Base-by-base conservation (phyloP, 2,329 filamentous ascomycete genomes). In the Acephala macrosclerotiorum region DNA sequence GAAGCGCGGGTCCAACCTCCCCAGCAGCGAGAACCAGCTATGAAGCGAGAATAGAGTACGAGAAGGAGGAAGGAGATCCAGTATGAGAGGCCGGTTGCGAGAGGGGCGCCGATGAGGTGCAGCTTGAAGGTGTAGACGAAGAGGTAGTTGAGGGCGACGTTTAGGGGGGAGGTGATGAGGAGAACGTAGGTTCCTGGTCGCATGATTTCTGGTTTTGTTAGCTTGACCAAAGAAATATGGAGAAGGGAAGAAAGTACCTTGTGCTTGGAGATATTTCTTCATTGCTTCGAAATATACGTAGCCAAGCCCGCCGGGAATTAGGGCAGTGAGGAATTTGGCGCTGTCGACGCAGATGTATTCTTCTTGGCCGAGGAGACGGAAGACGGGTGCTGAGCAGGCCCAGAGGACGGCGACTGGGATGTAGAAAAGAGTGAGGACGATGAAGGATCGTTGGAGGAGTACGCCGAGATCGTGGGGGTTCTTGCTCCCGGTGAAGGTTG, bases 201-300 rank as follows among this genome's bases (percentile, higher is more conserved):
- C 79, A 96, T 96, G n/a, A 96, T 87, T 33, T 77, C 81, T 78
- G 67, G 25, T 16, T n/a, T 2, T 45, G 45, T 70, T 59, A 70
- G 61, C 26, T 22, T 26, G 16, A 16, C 22, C 8, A 26, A 83
- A 6, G 84, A 83, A 73, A 85, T 83, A n/a, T 87, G 77, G n/a
- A 67, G 83, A 86, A 71, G 86, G 47, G 22, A 49, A 20, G 4
- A 1, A 87, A 76, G 87, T 87, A 85, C 92, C 92, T 79, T 97
- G 94, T 0, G 94, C 94, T 78, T 97, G 94, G 0, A 96, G 84
- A 71, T 90, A 97, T 72, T 95, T 92, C 80, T 97, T 97, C 75
- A 94, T 87, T 6, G 88, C 84, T 78, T 96, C 93, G 66, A 97
- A 97, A 80, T 92, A 96, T 47, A 97, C 88, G 72, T 97, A 97